Base-by-base conservation (phyloP, 2,329 filamentous ascomycete species). In the Colletotrichum sp. region DNA sequence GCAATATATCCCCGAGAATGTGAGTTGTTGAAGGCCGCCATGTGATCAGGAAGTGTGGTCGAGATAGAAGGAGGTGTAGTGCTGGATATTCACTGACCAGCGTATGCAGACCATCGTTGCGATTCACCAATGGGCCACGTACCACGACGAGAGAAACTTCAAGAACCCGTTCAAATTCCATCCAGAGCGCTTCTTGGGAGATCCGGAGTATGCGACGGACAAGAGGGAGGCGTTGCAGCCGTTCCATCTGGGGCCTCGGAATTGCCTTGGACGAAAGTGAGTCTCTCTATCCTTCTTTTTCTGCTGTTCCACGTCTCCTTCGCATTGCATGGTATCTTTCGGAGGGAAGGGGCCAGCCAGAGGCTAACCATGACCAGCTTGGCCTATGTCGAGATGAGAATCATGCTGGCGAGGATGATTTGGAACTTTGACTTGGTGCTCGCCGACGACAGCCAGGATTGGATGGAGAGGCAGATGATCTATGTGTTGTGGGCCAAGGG, bases 371-470 rank as follows among this genome's bases (percentile, higher is more conserved):
- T 3, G 4, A 34, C 7, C 3, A 78, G 84, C 72, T 82, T 88
- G 32, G 88, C 89, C 2, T 87, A 87, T 59, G 83, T 83, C 4
- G 88, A 90, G 78, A 87, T 90, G 85, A 85, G 87, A 2, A 76
- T 89, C 6, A 85, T 89, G 15, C 78, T 89, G 3, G 83, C 86
- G 4, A 83, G 85, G 6, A 67, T 90, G 15, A 78, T 90, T 6
- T 88, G 81, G 72, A 84, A 85, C 30, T 90, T 90, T 72, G 88
- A 90, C 68, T 74, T 89, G 61, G 79, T 82, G 48, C 80, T 88
- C 6, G 80, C 78, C 7, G 78, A 83, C 6, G 82, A 83, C 24
- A 82, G 82, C 30, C 55, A 77, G 12, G 72, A 82, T 24, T 88
- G 86, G 86, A 83, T 86, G 18, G 74, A 80, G 26, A 67, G 16